phyloP scores from a whole-genome alignment of 305 asterid genomes.

The Lippia alba region DNA sequence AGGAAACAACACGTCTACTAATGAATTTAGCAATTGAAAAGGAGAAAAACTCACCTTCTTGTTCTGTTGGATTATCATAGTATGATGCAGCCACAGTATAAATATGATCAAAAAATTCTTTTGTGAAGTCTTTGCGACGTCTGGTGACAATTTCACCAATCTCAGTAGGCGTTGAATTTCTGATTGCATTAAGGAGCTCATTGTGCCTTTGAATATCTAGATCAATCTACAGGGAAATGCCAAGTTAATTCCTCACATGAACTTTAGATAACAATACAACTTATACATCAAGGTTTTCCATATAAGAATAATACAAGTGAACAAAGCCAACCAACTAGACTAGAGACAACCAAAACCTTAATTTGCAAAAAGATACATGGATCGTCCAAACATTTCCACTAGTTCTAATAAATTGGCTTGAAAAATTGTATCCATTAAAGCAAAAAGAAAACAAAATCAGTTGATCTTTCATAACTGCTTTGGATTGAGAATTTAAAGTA shows the following conservation, averaged over 20 bases:
- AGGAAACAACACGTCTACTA: background rate
- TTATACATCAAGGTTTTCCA: slow-evolving; percentile 5
- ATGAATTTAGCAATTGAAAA: slow-evolving; percentile 3
- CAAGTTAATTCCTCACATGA: slow-evolving; percentile 35
- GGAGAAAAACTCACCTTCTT: slow-evolving; percentile 63
- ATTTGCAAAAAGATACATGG: background rate
- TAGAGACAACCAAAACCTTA: slow-evolving; percentile 21
- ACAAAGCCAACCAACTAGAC: slow-evolving; percentile 5
- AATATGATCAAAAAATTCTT: slow-evolving; percentile 88
- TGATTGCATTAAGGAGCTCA: slow-evolving; percentile 70
- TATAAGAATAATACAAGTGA: background rate
- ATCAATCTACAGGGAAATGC: slow-evolving; percentile 60
- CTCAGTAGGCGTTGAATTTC: slow-evolving; percentile 60
- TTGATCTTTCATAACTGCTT: slow-evolving; percentile 13
- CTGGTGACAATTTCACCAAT: slow-evolving; percentile 76
- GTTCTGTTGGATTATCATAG: slow-evolving; percentile 75
- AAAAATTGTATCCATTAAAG: background rate
- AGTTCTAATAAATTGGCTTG: background rate
- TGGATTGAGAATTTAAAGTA: background rate
- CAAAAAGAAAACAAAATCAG: background rate
- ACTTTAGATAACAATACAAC: slow-evolving; percentile 15
- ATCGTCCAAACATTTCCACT: slow-evolving; percentile 3
- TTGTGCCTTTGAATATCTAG: slow-evolving; percentile 84
- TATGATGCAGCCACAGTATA: slow-evolving; percentile 80
- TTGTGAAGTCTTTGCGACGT: slow-evolving; percentile 95